Percentiles rank a stretch among this genome's conserved stretches.
These are phyloP conservation scores for Lactarius evosmus DNA, from an alignment of 768 basidiomycete genomes.

Conservation along the genomic window DNA sequence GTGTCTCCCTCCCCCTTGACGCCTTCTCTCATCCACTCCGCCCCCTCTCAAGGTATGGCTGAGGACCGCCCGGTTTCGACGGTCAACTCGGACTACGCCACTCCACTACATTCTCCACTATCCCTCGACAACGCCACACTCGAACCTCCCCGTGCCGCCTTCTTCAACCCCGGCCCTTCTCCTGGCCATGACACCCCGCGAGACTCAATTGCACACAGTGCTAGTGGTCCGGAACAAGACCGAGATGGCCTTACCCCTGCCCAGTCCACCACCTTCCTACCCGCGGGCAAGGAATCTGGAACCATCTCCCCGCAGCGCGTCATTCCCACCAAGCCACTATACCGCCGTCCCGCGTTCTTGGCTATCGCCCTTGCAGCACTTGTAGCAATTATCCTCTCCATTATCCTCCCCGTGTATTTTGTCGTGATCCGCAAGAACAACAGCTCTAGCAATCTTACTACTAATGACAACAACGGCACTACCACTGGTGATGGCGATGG, in stretches of 20 bases:
- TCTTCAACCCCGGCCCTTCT: conserved; percentile 2
- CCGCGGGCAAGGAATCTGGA: background rate
- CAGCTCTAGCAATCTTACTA: background rate
- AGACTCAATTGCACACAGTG: background rate
- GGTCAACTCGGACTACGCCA: conserved; percentile 15
- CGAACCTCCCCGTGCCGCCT: conserved; percentile 12
- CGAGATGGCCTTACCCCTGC: conserved; percentile 7
- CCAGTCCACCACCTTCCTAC: conserved; percentile 8
- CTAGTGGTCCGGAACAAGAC: background rate
- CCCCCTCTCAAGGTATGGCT: conserved; percentile 17
- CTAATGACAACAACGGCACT: background rate
- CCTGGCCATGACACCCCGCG: conserved; percentile 1
- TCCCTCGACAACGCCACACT: background rate
- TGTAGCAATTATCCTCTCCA: conserved; percentile 6
- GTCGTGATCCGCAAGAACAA: conserved; percentile 12
- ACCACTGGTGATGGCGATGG: background rate
- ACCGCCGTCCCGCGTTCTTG: conserved; percentile 12
- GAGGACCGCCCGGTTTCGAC: conserved; percentile 22
- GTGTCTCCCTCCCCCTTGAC: background rate
- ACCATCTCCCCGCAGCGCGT: background rate
- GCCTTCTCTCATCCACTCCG: background rate
- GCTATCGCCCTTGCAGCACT: conserved; percentile 11
- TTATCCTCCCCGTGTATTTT: conserved; percentile 19
- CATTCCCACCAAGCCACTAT: background rate
- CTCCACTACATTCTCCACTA: conserved; percentile 15